Conservation (phyloP, 2,329 filamentous ascomycete species). For the Huntiella omanensis region DNA sequence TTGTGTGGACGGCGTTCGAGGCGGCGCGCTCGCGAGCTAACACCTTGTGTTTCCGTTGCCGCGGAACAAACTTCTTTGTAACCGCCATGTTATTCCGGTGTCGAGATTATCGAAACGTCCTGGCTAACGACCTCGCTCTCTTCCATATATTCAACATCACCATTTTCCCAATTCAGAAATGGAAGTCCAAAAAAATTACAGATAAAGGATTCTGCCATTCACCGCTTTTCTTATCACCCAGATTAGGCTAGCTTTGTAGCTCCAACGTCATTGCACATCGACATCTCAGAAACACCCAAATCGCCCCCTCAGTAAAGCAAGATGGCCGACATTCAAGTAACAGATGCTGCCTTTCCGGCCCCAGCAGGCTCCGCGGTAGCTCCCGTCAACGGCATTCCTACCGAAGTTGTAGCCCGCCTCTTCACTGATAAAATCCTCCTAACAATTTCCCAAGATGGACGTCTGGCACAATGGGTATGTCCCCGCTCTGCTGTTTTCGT, state of each 20-base stretch:
- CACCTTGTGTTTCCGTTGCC: conserved; percentile 49
- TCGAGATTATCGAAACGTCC: not conserved
- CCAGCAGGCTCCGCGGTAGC: conserved; percentile 39
- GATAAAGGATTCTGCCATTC: conserved; percentile 19
- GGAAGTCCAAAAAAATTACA: conserved; percentile 6
- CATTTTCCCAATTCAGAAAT: no score
- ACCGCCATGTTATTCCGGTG: conserved; percentile 1
- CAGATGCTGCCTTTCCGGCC: conserved; percentile 46
- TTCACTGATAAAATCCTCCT: conserved; percentile 86
- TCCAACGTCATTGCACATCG: no score
- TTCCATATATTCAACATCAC: no score
- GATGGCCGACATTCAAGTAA: not conserved
- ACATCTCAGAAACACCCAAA: no score
- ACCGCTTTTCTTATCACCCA: conserved; percentile 12
- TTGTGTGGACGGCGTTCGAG: conserved; percentile 21
- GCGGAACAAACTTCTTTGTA: conserved; percentile 33
- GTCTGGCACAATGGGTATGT: conserved; percentile 73
- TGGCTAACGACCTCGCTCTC: no score
- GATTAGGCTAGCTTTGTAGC: conserved; percentile 12
- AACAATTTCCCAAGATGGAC: conserved; percentile 70
- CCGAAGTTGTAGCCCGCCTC: conserved; percentile 50
- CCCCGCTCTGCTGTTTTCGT: not conserved
- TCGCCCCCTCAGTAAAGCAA: not conserved
- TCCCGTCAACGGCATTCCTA: conserved; percentile 46
- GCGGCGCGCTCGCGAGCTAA: conserved; percentile 41